These are phyloP conservation scores for Phytophthora cactorum DNA, from an alignment of 352 stramenopile genomes.

Conservation along the genomic window DNA sequence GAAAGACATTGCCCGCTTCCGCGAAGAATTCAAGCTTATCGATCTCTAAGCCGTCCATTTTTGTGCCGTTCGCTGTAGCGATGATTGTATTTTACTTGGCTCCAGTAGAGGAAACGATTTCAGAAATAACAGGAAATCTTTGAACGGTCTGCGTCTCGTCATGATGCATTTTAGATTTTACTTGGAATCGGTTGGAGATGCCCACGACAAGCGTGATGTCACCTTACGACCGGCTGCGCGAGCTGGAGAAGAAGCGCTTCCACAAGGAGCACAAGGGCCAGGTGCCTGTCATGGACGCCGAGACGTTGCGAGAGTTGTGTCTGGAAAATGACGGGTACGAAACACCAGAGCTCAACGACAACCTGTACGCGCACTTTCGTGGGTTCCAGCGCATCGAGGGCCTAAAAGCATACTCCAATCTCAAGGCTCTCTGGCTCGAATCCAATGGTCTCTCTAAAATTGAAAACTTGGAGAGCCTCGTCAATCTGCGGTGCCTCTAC, in stretches of 20 bases:
- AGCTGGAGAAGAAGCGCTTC: conserved; percentile 77
- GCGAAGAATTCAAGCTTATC: conserved; percentile 86
- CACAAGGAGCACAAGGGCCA: conserved; percentile 65
- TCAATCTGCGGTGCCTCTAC: conserved; percentile 92
- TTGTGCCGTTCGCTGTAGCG: conserved; percentile 8
- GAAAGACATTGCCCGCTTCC: conserved; percentile 80
- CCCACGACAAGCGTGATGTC: conserved; percentile 48
- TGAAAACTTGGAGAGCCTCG: conserved; percentile 76
- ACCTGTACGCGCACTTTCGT: conserved; percentile 93
- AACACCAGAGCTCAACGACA: conserved; percentile 95
- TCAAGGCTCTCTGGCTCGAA: conserved; percentile 96
- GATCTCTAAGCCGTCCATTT: conserved; percentile 54
- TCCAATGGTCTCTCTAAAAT: conserved; percentile 93
- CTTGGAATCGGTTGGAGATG: conserved; percentile 31
- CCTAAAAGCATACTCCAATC: conserved; percentile 92
- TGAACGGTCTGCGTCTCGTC: conserved; percentile 34
- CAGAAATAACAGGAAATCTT: conserved; percentile 27
- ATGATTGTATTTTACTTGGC: conserved; percentile 36
- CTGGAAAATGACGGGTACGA: conserved; percentile 94
- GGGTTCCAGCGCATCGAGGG: conserved; percentile 95
- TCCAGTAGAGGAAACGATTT: conserved; percentile 29
- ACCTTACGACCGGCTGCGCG: conserved; percentile 61
- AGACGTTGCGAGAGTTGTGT: conserved; percentile 84
- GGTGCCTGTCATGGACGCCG: conserved; percentile 89
- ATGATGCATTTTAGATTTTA: conserved; percentile 15